A percentile compares a stretch with the other conserved stretches of the same genome.
Evolutionary conservation across 148 eudicot species (phyloP).

Genomic region (Rhododendron griersonianum): DNA sequence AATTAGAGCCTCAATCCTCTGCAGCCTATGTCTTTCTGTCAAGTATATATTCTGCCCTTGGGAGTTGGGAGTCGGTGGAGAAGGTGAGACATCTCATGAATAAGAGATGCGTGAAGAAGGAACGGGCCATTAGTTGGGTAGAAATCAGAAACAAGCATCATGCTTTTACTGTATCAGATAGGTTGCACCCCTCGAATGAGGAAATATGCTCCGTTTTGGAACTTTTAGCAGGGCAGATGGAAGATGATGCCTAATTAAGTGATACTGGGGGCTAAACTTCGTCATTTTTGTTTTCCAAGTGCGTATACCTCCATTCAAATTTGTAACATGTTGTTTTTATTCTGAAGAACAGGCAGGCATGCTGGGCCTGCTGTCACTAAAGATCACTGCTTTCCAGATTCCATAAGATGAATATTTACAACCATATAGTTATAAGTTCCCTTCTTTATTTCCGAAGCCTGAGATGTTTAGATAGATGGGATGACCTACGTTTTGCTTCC

Average conservation of each 20-base stretch:
- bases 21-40: slow-evolving; percentile 60
- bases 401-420: neutral
- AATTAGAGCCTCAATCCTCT: slow-evolving; percentile 43
- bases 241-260: slow-evolving; percentile 11
- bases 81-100: slow-evolving; percentile 40
- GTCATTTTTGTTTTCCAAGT: neutral
- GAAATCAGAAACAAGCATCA: slow-evolving; percentile 33
- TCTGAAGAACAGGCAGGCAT: neutral
- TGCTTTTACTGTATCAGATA: slow-evolving; percentile 21
- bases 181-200: slow-evolving; percentile 18
- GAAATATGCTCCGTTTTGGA: slow-evolving; percentile 18
- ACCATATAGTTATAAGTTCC: neutral
- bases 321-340: neutral
- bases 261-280: neutral
- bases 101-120: slow-evolving; percentile 41
- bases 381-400: slow-evolving; percentile 3
- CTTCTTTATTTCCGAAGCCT: neutral
- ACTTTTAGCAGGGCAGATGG: slow-evolving; percentile 24
- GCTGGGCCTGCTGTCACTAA: neutral
- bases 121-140: slow-evolving; percentile 58
- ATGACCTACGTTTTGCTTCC: neutral
- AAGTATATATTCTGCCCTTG: slow-evolving; percentile 59
- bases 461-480: neutral
- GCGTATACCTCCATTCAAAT: neutral
- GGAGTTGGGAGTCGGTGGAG: slow-evolving; percentile 51